Base-by-base conservation (phyloP, 1,284 basidiomycete genomes). In the Coriolopsis trogii region DNA sequence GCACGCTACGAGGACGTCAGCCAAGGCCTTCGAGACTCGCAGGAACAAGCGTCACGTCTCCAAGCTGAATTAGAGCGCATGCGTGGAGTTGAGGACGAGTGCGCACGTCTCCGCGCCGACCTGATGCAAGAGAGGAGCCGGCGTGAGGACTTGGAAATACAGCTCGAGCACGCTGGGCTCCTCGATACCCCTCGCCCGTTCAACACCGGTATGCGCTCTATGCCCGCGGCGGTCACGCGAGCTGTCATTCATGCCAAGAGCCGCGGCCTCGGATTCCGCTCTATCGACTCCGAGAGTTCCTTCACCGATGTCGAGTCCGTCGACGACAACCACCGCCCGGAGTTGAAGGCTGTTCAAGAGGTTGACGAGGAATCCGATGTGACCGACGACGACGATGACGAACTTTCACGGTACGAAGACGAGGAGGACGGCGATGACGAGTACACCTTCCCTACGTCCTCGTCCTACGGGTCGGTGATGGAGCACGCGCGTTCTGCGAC, bases 371-470 rank as follows among this genome's bases (percentile, higher is more conserved):
- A 78, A 12, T 67, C 70, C 24, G 63, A 61, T 33, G 58, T 65
- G 46, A 63, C 62, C 42, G 65, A 61, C 13, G 79, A 81, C 23
- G 79, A 80, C 21, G 80, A 84, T 16, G 74, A 82, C 56, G 82
- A 73, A 24, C 70, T 89, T 21, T 78, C 75, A 36, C 74, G 81
- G 31, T 89, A 89, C 55, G 87, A 89, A 63, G 85, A 87, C 51
- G 85, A 86, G 56, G 84, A 84, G 21, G 87, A 87, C 33, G 33
- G 33, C 33, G 68, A 67, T n/a, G 72, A 74, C 47, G 67, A 65
- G 36, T 77, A 73, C 16, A 82, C 81, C 56, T 67, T 67, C 55
- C 60, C 63, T 16, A 54, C 60, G 10, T 63, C 63, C 6, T 85
- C 83, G 15, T 86, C 85, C 6, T 77, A 82, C 49, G 79, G 74